These are phyloP conservation scores for Perkinsus chesapeaki DNA, from an alignment of 169 alveolate species.

Conservation along the genomic window DNA sequence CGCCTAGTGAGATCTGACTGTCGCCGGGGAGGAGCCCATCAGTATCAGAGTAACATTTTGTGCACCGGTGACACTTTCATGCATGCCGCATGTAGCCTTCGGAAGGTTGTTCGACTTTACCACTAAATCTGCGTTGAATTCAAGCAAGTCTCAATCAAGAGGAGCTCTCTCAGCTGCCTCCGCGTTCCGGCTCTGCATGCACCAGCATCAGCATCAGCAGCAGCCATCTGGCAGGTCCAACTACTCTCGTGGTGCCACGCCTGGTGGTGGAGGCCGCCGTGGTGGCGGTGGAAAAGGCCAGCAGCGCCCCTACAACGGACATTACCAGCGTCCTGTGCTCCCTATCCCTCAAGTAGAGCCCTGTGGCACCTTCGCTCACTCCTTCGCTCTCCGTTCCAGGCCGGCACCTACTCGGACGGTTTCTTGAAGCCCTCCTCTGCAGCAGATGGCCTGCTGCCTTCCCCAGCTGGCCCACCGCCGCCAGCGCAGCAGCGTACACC, in stretches of 20 bases:
- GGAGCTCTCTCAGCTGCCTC: too few species aligned
- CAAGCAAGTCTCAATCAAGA: too few species aligned
- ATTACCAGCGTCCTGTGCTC: background rate
- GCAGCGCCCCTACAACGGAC: background rate
- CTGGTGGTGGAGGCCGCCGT: background rate
- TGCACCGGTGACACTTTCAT: too few species aligned
- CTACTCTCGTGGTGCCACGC: background rate
- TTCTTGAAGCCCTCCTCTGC: background rate
- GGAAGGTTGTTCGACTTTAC: too few species aligned
- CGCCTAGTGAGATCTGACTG: background rate
- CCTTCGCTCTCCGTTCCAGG: background rate
- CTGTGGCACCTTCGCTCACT: background rate
- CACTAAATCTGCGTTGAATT: too few species aligned
- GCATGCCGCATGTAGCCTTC: too few species aligned
- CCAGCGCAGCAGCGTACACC: background rate
- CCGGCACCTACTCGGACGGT: background rate
- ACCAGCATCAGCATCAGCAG: background rate
- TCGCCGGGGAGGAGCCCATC: background rate
- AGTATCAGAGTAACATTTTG: too few species aligned
- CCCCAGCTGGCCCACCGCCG: background rate
- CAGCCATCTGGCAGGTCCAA: background rate
- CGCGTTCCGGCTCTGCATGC: background rate
- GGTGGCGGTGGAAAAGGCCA: background rate
- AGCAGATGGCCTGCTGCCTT: background rate
- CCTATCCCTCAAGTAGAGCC: background rate